phyloP scores from a whole-genome alignment of 148 eudicot species.

The Fagopyrum esculentum region DNA sequence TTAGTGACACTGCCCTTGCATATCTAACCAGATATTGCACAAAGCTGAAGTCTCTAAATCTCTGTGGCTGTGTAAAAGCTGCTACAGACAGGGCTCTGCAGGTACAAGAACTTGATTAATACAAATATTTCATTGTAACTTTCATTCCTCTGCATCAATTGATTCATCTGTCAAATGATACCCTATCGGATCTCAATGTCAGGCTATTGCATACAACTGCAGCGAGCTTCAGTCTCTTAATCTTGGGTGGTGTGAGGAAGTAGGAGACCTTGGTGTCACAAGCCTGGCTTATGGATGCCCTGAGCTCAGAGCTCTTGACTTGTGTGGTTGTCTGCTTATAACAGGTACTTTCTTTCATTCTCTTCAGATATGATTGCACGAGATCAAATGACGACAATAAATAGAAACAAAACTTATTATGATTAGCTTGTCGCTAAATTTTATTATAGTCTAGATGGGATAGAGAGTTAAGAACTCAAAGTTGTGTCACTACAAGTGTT shows the following conservation, averaged over 20 bases:
- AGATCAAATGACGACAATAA: no score
- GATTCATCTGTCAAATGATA: not conserved
- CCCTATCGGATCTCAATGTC: not conserved
- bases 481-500: no score
- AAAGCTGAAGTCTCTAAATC: conserved; percentile 65
- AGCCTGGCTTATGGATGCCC: conserved; percentile 91
- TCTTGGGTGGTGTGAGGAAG: conserved; percentile 90
- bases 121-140: no score
- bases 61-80: conserved; percentile 82
- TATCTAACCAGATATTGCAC: conserved; percentile 54
- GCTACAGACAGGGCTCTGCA: conserved; percentile 79
- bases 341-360: conserved; percentile 46
- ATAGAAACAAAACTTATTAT: no score
- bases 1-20: conserved; percentile 65
- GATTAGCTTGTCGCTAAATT: no score
- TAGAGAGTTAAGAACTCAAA: no score
- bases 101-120: conserved; percentile 27
- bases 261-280: conserved; percentile 74
- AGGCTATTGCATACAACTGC: conserved; percentile 86
- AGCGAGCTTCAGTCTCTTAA: conserved; percentile 58
- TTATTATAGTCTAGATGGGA: no score
- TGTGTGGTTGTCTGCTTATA: conserved; percentile 88
- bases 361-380: not conserved
- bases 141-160: not conserved
- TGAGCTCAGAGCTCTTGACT: conserved; percentile 69